Base-by-base conservation (phyloP, 129 eudicot species). In the Helianthus tuberosus region DNA sequence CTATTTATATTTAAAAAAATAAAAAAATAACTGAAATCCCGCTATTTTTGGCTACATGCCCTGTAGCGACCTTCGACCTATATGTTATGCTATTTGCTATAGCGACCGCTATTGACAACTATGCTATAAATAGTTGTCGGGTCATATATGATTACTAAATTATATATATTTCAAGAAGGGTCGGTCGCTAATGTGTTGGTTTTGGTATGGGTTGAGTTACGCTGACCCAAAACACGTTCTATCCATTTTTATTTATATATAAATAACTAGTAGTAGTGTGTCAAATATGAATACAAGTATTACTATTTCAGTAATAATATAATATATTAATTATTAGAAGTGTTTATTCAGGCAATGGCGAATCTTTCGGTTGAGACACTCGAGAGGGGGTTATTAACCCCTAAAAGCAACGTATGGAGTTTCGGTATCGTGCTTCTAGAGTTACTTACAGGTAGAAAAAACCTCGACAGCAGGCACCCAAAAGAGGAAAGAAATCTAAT, bases 381-480 rank as follows among this genome's bases (percentile, higher is more conserved):
- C 16, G 97, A 94, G 84, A 86, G 84, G 74, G 98, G 93, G 17
- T 71, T 90, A 64, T 84, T 90, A 51, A 94, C 98, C 25, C 98
- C 98, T 0, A 94, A 94, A 82, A 94, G 96, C 76, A 90, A 88
- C 20, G 98, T 94, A 36, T 94, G 95, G 91, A 90, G 98, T 76
- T 94, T 90, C 11, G 98, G 98, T 9, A 90, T 94, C 5, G 82
- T 94, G 61, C 93, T 94, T 32, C 97, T 94, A 13, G 98, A 94
- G 69, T 66, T 94, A 72, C 93, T 94, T 14, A 94, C 97, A 0
- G 98, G 98, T 46, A 75, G 93, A 66, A 88, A 82, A 72, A 94
- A 94, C 65, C 89, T 88, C 3, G 98, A 88, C 64, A 84, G 85
- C 72, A 86, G 89, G 6, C 96, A 84, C 58, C 83, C 91, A 1